phyloP scores from a whole-genome alignment of 1,284 basidiomycete genomes.

The Rhodotorula sp. region DNA sequence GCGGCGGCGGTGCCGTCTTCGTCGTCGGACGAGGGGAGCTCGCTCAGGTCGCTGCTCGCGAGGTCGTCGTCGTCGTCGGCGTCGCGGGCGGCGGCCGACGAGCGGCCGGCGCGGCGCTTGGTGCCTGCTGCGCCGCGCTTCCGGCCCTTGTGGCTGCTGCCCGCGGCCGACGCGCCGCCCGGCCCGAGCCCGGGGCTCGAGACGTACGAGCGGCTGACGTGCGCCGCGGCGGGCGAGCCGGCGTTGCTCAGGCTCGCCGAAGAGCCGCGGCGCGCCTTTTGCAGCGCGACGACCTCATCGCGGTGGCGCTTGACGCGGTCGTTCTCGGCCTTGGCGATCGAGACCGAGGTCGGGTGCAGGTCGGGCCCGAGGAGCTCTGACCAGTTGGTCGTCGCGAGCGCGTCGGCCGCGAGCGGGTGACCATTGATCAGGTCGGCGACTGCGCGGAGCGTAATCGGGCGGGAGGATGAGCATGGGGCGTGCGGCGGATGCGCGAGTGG shows the following conservation, averaged over 20 bases:
- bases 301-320: constrained; percentile 10
- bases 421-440: constrained; percentile 13
- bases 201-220: neutral
- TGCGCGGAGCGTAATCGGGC: neutral
- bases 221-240: neutral
- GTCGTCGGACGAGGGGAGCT: no score
- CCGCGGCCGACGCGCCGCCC: no score
- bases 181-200: no score
- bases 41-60: no score
- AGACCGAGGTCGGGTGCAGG: neutral
- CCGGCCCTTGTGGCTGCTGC: neutral
- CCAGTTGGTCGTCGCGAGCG: constrained; percentile 8
- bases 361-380: constrained; percentile 22
- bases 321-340: neutral
- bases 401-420: neutral
- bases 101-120: neutral
- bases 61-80: neutral
- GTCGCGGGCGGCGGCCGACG: neutral
- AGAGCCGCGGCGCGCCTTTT: neutral
- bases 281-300: constrained; percentile 1
- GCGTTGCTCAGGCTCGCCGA: neutral
- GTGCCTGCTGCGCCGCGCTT: neutral
- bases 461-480: neutral
- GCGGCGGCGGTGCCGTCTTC: no score
- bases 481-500: neutral